These are phyloP conservation scores for Globisporangium megalacanthum DNA, from an alignment of 352 stramenopile species.

Conservation along the genomic window DNA sequence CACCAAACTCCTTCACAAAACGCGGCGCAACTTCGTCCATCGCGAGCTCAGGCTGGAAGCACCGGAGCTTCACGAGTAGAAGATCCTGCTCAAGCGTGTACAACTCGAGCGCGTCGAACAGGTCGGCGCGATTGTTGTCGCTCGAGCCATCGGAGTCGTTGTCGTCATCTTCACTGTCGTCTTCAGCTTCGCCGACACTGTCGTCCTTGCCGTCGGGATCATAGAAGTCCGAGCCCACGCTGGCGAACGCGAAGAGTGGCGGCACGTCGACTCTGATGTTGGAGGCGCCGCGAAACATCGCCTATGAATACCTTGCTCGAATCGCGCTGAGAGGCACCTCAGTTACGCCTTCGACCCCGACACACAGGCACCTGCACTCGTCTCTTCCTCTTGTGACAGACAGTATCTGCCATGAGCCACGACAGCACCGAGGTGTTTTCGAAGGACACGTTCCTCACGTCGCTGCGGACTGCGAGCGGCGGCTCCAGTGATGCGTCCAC, in stretches of 20 bases:
- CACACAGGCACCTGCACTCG: too few species aligned
- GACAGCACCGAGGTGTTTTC: slow-evolving; percentile 58
- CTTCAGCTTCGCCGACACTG: slow-evolving; percentile 12
- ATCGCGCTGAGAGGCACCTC: not conserved
- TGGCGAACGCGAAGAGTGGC: slow-evolving; percentile 28
- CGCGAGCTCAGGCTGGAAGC: slow-evolving; percentile 44
- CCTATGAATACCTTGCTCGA: not conserved
- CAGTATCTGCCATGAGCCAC: slow-evolving; percentile 25
- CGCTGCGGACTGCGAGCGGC: slow-evolving; percentile 38
- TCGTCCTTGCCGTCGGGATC: slow-evolving; percentile 12
- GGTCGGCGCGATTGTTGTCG: slow-evolving; percentile 21
- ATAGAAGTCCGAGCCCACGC: slow-evolving; percentile 17
- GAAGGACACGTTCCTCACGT: slow-evolving; percentile 79
- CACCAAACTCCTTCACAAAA: slow-evolving; percentile 44
- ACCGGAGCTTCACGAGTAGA: slow-evolving; percentile 50
- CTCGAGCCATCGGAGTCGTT: slow-evolving; percentile 17
- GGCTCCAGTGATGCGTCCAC: slow-evolving; percentile 7
- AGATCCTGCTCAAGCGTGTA: slow-evolving; percentile 52
- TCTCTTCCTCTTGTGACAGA: too few species aligned
- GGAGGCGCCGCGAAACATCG: slow-evolving; percentile 2
- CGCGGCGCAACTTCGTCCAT: slow-evolving; percentile 27
- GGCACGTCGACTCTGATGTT: slow-evolving; percentile 10
- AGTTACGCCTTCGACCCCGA: too few species aligned
- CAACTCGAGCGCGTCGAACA: slow-evolving; percentile 37
- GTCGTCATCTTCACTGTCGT: slow-evolving; percentile 13